phyloP scores from a whole-genome alignment of 768 basidiomycete species.

The Mycena capillaripes region DNA sequence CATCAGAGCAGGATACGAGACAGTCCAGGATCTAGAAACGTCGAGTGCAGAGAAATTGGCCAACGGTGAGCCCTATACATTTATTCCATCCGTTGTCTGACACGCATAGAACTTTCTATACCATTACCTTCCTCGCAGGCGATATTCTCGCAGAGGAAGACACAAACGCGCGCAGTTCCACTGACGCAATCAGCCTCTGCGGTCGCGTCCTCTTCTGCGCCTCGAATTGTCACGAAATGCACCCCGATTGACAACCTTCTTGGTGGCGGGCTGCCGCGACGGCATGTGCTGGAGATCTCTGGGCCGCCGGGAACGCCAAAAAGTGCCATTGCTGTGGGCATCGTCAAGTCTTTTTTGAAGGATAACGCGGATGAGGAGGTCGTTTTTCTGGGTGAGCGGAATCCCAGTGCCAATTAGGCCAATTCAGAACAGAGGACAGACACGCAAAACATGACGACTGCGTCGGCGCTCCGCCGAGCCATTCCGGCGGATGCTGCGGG shows the following conservation, averaged over 20 bases:
- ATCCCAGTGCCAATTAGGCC: neutral
- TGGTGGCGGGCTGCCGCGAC: conserved; percentile 72
- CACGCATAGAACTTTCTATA: conserved; percentile 63
- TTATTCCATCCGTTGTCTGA: neutral
- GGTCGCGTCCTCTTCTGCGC: conserved; percentile 47
- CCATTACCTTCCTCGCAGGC: conserved; percentile 59
- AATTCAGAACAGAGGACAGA: conserved; percentile 49
- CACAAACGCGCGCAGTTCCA: conserved; percentile 42
- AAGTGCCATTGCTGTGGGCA: conserved; percentile 64
- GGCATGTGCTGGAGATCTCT: conserved; percentile 79
- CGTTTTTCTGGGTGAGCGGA: conserved; percentile 73
- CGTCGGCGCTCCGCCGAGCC: conserved; percentile 44
- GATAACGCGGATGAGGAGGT: conserved; percentile 58
- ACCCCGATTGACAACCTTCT: conserved; percentile 70
- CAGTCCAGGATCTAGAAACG: conserved; percentile 63
- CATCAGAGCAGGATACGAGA: conserved; percentile 69
- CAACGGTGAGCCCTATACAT: conserved; percentile 53
- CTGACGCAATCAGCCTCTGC: conserved; percentile 73
- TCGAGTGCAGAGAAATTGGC: conserved; percentile 62
- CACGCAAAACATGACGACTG: conserved; percentile 59
- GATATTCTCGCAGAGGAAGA: conserved; percentile 59
- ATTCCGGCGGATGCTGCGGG: conserved; percentile 40
- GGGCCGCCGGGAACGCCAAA: conserved; percentile 83
- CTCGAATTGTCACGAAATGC: conserved; percentile 58
- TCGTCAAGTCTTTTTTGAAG: conserved; percentile 63